These are phyloP conservation scores for Uronychia binucleata DNA, from an alignment of 73 alveolate species.

Conservation along the genomic window DNA sequence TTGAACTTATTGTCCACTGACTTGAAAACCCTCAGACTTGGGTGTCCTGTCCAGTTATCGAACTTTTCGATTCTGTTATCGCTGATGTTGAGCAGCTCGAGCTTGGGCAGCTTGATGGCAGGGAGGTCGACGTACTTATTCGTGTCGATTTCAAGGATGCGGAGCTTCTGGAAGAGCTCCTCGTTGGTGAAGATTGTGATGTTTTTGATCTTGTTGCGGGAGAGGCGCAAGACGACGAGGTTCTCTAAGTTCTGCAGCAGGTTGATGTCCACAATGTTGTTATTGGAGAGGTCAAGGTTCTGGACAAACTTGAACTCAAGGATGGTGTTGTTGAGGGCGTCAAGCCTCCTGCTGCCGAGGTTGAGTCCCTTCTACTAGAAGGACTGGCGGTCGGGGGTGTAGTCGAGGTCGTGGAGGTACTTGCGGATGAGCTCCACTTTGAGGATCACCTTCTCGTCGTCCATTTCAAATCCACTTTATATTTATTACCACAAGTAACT, in stretches of 20 bases:
- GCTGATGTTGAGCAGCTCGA: conserved; percentile 53
- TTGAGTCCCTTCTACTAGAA: conserved; percentile 36
- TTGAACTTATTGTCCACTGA: conserved; percentile 56
- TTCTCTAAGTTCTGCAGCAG: conserved; percentile 25
- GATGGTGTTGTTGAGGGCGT: conserved; percentile 57
- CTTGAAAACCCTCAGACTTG: conserved; percentile 45
- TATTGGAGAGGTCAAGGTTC: conserved; percentile 28
- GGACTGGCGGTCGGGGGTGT: conserved; percentile 39
- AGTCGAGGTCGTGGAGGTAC: conserved; percentile 40
- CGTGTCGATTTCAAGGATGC: conserved; percentile 39
- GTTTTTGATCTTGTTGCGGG: conserved; percentile 53
- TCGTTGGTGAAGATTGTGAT: conserved; percentile 47
- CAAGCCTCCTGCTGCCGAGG: conserved; percentile 48
- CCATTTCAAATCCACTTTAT: too few relatives aligned
- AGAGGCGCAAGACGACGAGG: conserved; percentile 30
- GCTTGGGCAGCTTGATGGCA: conserved; percentile 39
- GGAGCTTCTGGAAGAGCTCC: conserved; percentile 47
- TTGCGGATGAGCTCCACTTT: conserved; percentile 44
- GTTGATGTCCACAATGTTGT: conserved; percentile 57
- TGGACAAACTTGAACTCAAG: conserved; percentile 57
- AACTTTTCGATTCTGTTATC: conserved; percentile 58
- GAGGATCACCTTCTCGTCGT: conserved; percentile 38
- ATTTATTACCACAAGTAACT: too few relatives aligned
- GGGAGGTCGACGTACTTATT: conserved; percentile 54
- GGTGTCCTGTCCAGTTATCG: conserved; percentile 68